These are phyloP conservation scores for Aspergillus neotritici DNA, from an alignment of 2,329 filamentous ascomycete species.

Conservation along the genomic window DNA sequence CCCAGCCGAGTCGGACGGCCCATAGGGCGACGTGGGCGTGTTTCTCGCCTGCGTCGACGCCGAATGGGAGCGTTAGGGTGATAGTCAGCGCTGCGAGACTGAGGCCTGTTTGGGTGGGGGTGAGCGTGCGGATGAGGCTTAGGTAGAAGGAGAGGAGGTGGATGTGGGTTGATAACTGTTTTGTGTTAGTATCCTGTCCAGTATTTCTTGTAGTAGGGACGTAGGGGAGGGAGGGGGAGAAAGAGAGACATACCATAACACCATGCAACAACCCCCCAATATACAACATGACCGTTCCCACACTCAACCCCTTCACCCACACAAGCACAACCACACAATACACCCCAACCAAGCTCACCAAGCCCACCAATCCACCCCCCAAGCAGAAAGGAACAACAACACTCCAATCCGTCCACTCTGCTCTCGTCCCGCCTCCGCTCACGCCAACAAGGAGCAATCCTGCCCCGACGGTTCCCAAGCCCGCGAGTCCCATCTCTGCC, in stretches of 20 bases:
- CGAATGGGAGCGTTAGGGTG: slow-evolving; percentile 20
- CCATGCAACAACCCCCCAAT: slow-evolving; percentile 39
- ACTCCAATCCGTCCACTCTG: slow-evolving; percentile 35
- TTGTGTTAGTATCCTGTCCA: not conserved
- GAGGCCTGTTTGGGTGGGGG: slow-evolving; percentile 33
- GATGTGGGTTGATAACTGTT: slow-evolving; percentile 37
- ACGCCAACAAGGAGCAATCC: slow-evolving; percentile 39
- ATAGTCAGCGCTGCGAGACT: slow-evolving; percentile 33
- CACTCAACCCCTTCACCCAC: slow-evolving; percentile 6
- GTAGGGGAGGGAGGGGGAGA: not conserved
- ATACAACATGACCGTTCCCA: slow-evolving; percentile 36
- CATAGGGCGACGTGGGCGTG: slow-evolving; percentile 27
- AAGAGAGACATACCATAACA: slow-evolving; percentile 33
- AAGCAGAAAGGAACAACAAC: slow-evolving; percentile 37
- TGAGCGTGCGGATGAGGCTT: slow-evolving; percentile 30
- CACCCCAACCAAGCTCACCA: slow-evolving; percentile 12
- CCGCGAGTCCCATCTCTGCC: slow-evolving; percentile 39
- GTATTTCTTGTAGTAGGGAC: not conserved
- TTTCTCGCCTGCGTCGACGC: slow-evolving; percentile 16
- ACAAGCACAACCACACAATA: no score
- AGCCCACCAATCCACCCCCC: slow-evolving; percentile 28
- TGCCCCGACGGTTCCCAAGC: slow-evolving; percentile 35
- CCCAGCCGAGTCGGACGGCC: slow-evolving; percentile 42
- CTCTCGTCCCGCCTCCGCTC: slow-evolving; percentile 39
- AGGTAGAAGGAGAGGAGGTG: slow-evolving; percentile 43